Evolutionary conservation across 768 basidiomycete genomes (phyloP).

Genomic region (Austroboletus eburneus): DNA sequence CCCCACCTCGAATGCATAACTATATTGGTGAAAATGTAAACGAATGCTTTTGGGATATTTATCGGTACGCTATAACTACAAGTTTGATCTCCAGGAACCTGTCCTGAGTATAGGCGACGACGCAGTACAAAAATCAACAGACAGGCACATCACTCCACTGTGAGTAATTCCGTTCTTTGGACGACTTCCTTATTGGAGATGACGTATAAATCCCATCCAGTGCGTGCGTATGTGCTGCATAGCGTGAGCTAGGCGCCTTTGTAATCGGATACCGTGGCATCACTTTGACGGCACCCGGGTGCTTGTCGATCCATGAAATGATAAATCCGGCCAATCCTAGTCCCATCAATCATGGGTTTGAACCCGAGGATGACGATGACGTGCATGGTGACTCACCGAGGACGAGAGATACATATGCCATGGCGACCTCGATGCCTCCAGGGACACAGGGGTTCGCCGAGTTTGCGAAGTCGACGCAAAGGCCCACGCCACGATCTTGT

Average conservation of each 20-base stretch:
- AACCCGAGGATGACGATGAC: neutral
- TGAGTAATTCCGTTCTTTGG: conserved; percentile 11
- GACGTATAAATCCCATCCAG: conserved; percentile 19
- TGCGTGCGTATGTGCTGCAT: conserved; percentile 19
- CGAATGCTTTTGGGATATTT: neutral
- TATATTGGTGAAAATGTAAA: conserved; percentile 1
- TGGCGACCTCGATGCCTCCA: conserved; percentile 21
- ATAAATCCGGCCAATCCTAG: conserved; percentile 21
- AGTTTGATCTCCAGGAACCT: conserved; percentile 10
- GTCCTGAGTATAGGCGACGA: conserved; percentile 3
- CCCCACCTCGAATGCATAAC: conserved; percentile 14
- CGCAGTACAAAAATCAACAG: conserved; percentile 1
- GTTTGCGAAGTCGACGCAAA: conserved; percentile 30
- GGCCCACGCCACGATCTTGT: conserved; percentile 9
- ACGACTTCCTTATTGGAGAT: conserved; percentile 5
- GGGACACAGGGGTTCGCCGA: conserved; percentile 16
- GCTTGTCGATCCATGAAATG: conserved; percentile 28
- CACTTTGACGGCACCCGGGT: conserved; percentile 24
- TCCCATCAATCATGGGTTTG: neutral
- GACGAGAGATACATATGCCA: conserved; percentile 29
- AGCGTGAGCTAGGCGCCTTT: conserved; percentile 31
- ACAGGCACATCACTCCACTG: conserved; percentile 24
- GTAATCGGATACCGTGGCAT: conserved; percentile 22
- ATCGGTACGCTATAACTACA: neutral
- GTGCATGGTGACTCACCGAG: conserved; percentile 21